phyloP scores from a whole-genome alignment of 345 rosid genomes.

The Populus tremula region DNA sequence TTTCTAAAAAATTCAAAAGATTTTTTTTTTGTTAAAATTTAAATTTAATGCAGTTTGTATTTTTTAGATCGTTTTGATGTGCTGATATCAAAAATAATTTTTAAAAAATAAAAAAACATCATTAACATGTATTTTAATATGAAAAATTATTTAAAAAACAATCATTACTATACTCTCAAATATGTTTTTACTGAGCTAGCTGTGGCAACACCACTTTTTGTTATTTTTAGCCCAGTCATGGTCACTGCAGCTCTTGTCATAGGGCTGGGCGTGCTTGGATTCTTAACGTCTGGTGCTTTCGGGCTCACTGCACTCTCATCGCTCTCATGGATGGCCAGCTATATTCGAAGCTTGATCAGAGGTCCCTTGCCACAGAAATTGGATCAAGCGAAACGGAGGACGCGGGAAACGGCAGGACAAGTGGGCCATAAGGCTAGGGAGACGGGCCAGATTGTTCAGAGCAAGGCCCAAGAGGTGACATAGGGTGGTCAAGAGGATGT shows the following conservation, averaged over 20 bases:
- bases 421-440: slow-evolving; percentile 71
- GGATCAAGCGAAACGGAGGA: slow-evolving; percentile 48
- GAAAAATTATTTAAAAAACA: no score
- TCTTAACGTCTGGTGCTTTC: slow-evolving; percentile 61
- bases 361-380: slow-evolving; percentile 41
- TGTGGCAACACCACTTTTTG: slow-evolving; percentile 55
- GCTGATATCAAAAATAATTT: no score
- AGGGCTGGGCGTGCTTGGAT: slow-evolving; percentile 56
- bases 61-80: no score
- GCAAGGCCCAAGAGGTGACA: slow-evolving; percentile 45
- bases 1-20: no score
- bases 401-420: slow-evolving; percentile 41
- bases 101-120: no score
- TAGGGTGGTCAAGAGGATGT: not conserved
- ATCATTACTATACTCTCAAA: no score
- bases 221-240: slow-evolving; percentile 75
- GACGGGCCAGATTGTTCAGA: slow-evolving; percentile 54
- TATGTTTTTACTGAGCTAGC: slow-evolving; percentile 57
- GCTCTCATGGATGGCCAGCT: slow-evolving; percentile 50
- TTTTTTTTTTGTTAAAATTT: no score
- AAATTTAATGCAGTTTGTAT: no score
- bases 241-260: slow-evolving; percentile 63
- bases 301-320: slow-evolving; percentile 72
- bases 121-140: no score
- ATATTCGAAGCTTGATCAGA: slow-evolving; percentile 28